Evolutionary conservation across 177 flowering plant species (phyloP), one percentile per base, ranked within the genome.

Genomic region (Telopea speciosissima): DNA sequence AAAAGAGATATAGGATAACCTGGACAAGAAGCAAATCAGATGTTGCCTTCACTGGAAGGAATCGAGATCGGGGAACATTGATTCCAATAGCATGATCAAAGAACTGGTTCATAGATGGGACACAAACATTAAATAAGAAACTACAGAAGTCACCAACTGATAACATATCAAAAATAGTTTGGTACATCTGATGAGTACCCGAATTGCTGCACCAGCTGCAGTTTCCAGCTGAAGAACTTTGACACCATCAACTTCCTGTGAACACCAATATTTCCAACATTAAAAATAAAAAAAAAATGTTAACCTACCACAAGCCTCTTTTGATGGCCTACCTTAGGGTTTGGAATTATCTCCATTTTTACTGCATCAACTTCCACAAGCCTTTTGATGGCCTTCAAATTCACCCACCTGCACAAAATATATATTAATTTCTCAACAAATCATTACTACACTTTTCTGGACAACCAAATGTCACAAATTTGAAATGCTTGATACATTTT

Each of bases 171-270:
- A 69, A 5, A 33, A n/a, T 62, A 69, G 21, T 5, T 54, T 68
- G 36, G 61, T 58, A 24, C 4, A 59, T 42, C 24, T 45, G 67
- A 45, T 65, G 31, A 49, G 31, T 87, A 93, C 99, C 98, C 79
- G 82, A 28, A 95, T 95, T 61, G 98, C 98, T 66, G 99, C 96
- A 72, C 99, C 99, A 74, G 96, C 98, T 52, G 97, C 98, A 23
- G 99, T 91, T 86, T 95, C 97, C 22, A 92, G 88, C 86, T 92
- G 97, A 88, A 92, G 96, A 83, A 92, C 94, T 81, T 93, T 90
- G 64, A 90, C 70, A n/a, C 96, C 96, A 72, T 87, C 90, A 31
- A 90, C 97, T 85, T 91, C 98, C 98, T 95, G 85, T 22, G 61
- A 76, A 69, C 21, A 67, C 58, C 31, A 31, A 25, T 42, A 12